Evolutionary conservation across 2,329 filamentous ascomycete species (phyloP).

Genomic region (Colletotrichum sp.): DNA sequence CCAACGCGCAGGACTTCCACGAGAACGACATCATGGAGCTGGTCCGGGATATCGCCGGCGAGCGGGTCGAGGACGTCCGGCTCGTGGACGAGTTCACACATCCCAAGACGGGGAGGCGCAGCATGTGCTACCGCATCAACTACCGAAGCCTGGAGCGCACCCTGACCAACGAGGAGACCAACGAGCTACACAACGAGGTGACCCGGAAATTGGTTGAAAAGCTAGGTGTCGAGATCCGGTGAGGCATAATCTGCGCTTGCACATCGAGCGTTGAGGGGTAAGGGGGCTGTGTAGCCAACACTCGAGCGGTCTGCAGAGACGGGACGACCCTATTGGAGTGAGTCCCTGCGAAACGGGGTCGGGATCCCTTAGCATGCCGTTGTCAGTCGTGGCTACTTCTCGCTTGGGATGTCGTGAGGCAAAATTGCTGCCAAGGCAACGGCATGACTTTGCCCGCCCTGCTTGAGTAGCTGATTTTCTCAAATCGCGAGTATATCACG

Average conservation of each 20-base stretch:
- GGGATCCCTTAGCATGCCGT: background rate
- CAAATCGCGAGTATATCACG: background rate
- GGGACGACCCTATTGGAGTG: background rate
- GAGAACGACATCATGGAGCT: constrained; percentile 99
- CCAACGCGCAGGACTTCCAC: constrained; percentile 67
- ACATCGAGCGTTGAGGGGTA: constrained; percentile 12
- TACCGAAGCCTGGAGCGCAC: constrained; percentile 94
- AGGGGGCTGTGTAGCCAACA: constrained; percentile 18
- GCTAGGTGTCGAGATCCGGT: constrained; percentile 79
- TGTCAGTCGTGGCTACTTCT: background rate
- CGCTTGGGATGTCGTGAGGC: background rate
- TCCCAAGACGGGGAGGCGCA: constrained; percentile 81
- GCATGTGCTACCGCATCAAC: constrained; percentile 90
- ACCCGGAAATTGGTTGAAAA: constrained; percentile 67
- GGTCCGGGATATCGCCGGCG: constrained; percentile 80
- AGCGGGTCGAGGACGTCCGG: constrained; percentile 85
- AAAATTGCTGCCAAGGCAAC: background rate
- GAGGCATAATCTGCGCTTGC: background rate
- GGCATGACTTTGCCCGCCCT: background rate
- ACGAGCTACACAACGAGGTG: constrained; percentile 75
- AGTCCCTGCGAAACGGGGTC: background rate
- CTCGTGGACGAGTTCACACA: constrained; percentile 88
- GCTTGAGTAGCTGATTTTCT: background rate
- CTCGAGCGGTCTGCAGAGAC: background rate
- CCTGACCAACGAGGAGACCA: constrained; percentile 82